Conservation (phyloP, 2,329 filamentous ascomycete species). For the Alternaria consortialis region DNA sequence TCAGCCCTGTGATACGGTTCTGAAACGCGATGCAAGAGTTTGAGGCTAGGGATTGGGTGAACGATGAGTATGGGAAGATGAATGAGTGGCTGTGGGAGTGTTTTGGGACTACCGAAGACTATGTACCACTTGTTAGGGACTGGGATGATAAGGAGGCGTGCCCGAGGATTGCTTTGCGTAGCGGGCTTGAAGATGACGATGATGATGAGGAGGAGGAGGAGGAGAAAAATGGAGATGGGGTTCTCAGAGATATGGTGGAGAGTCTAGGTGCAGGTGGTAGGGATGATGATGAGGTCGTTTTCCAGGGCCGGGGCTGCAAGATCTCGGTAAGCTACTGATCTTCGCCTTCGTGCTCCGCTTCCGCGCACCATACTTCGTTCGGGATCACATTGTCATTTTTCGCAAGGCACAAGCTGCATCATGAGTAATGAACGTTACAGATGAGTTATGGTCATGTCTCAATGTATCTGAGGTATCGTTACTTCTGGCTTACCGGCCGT, state of each 20-base stretch:
- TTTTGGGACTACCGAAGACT: neutral
- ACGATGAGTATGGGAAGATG: neutral
- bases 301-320: neutral
- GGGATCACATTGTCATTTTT: neutral
- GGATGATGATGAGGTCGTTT: neutral
- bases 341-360: neutral
- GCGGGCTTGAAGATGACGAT: neutral
- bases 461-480: neutral
- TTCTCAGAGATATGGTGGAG: neutral
- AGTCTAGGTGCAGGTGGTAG: neutral
- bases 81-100: slow-evolving; percentile 11
- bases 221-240: too few species aligned
- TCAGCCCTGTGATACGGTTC: neutral
- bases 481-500: neutral
- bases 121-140: slow-evolving; percentile 5
- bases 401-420: neutral
- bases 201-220: too few species aligned
- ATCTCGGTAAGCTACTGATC: neutral
- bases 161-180: neutral
- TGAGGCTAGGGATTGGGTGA: neutral
- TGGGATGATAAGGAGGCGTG: neutral
- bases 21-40: slow-evolving; percentile 7
- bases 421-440: neutral
- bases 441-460: neutral
- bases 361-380: neutral